These are phyloP conservation scores for Talaromyces sp. DNA, from an alignment of 2,329 filamentous ascomycete species.

Conservation along the genomic window DNA sequence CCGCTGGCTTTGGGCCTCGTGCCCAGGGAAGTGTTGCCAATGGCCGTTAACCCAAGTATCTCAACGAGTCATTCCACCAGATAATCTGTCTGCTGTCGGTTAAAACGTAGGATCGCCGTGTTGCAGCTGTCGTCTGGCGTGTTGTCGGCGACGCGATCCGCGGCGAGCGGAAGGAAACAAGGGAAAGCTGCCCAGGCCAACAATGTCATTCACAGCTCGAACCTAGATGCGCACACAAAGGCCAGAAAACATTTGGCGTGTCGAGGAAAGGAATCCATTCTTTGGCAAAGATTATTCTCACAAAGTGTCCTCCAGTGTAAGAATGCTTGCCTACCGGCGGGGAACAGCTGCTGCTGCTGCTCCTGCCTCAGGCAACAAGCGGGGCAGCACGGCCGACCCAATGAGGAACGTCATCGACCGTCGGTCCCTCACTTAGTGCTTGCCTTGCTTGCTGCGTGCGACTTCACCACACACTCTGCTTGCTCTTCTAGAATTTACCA, in stretches of 20 bases:
- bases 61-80: background rate
- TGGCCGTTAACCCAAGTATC: background rate
- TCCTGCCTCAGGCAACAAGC: constrained; percentile 13
- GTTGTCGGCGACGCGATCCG: constrained; percentile 4
- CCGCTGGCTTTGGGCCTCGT: background rate
- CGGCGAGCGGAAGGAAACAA: constrained; percentile 6
- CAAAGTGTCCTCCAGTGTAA: background rate
- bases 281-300: background rate
- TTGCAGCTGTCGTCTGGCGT: background rate
- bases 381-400: constrained; percentile 5
- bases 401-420: background rate
- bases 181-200: background rate
- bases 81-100: background rate
- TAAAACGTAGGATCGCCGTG: background rate
- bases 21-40: background rate
- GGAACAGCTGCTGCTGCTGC: background rate
- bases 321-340: background rate
- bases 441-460: background rate
- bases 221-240: background rate
- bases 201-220: background rate
- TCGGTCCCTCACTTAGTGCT: constrained; percentile 12
- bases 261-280: background rate
- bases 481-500: background rate
- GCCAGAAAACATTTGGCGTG: background rate
- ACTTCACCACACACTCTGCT: background rate